These are phyloP conservation scores for Phytophthora hibernalis DNA, from an alignment of 352 stramenopile species.

Conservation along the genomic window DNA sequence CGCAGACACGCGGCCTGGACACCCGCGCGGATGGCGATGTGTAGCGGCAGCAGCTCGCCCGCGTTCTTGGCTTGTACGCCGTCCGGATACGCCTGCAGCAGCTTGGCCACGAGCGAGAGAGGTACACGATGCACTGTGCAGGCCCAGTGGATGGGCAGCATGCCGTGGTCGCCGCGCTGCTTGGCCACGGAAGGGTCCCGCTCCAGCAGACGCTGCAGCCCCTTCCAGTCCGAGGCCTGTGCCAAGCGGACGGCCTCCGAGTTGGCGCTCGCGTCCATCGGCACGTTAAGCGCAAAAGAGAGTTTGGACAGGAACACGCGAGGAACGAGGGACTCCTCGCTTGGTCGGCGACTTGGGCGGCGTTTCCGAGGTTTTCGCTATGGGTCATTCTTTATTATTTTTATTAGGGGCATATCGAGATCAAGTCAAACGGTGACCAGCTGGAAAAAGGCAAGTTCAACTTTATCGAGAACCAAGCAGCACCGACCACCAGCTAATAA, in stretches of 20 bases:
- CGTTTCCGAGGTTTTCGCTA: constrained; percentile 24
- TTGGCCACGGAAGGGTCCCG: constrained; percentile 52
- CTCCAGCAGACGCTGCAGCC: constrained; percentile 69
- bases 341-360: background rate
- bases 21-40: constrained; percentile 79
- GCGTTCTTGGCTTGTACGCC: constrained; percentile 68
- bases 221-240: constrained; percentile 81
- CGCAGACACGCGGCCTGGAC: constrained; percentile 57
- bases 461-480: constrained; percentile 12
- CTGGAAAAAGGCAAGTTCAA: constrained; percentile 29
- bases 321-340: constrained; percentile 25
- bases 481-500: background rate
- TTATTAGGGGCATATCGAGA: background rate
- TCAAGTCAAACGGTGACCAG: constrained; percentile 3
- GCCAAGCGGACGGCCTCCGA: constrained; percentile 79
- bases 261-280: constrained; percentile 39
- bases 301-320: constrained; percentile 25
- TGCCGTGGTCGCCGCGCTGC: constrained; percentile 73
- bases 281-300: constrained; percentile 13
- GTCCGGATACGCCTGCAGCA: constrained; percentile 70
- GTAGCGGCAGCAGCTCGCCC: constrained; percentile 70
- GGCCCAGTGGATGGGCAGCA: constrained; percentile 87
- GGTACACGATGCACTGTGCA: constrained; percentile 75
- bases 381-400: constrained; percentile 14
- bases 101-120: constrained; percentile 60